Evolutionary conservation across 1,139 yeast species (phyloP).

Genomic region (Candida buenavistaensis): DNA sequence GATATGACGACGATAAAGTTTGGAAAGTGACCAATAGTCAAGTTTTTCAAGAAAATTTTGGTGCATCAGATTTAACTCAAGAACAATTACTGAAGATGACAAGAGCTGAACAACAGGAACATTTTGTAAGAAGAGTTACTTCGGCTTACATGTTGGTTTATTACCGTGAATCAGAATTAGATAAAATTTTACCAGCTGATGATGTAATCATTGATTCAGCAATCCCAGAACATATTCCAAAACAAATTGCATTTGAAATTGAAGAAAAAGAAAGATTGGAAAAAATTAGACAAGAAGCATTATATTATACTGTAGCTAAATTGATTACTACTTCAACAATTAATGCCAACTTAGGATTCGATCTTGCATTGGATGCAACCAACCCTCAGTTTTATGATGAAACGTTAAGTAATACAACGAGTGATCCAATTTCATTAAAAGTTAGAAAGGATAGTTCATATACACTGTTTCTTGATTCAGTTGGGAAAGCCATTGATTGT

Average conservation of each 20-base stretch:
- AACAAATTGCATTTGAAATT: slow-evolving; percentile 61
- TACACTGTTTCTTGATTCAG: slow-evolving; percentile 46
- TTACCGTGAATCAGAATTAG: slow-evolving; percentile 63
- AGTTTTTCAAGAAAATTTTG: slow-evolving; percentile 91
- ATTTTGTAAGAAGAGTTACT: slow-evolving; percentile 73
- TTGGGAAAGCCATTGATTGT: slow-evolving; percentile 48
- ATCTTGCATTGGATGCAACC: slow-evolving; percentile 64
- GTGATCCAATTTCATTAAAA: slow-evolving; percentile 53
- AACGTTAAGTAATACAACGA: slow-evolving; percentile 43
- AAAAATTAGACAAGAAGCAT: slow-evolving; percentile 75
- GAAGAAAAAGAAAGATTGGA: slow-evolving; percentile 57
- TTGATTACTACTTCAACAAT: slow-evolving; percentile 55
- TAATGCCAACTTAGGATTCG: slow-evolving; percentile 69
- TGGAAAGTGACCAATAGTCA: slow-evolving; percentile 81
- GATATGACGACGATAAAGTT: slow-evolving; percentile 94
- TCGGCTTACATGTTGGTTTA: slow-evolving; percentile 98
- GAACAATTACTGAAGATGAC: slow-evolving; percentile 50
- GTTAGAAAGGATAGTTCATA: slow-evolving; percentile 61
- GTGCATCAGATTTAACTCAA: slow-evolving; percentile 62
- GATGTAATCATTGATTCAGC: slow-evolving; percentile 41
- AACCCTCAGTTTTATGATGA: slow-evolving; percentile 47
- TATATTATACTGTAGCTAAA: slow-evolving; percentile 63
- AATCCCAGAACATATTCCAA: slow-evolving; percentile 71
- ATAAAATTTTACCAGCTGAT: slow-evolving; percentile 57
- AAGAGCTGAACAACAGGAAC: slow-evolving; percentile 61